Percentiles rank a stretch among this genome's conserved stretches.
Evolutionary conservation across 495 filamentous ascomycete species (phyloP).

Genomic region (Glonium stellatum): DNA sequence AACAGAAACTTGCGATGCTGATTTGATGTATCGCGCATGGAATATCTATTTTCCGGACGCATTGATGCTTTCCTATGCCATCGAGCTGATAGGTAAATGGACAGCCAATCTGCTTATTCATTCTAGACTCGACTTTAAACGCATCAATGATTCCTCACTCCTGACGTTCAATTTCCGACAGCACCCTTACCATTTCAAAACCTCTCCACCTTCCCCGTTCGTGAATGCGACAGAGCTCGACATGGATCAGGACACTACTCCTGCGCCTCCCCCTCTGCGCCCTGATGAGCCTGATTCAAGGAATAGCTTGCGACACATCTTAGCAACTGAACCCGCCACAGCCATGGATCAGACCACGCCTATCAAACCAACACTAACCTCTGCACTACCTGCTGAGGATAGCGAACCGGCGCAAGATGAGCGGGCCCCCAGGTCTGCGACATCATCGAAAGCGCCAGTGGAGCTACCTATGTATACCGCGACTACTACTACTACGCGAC

Average conservation of each 20-base stretch:
- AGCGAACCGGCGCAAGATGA: slow-evolving; percentile 28
- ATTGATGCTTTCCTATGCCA: background rate
- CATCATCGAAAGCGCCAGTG: slow-evolving; percentile 30
- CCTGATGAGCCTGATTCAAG: slow-evolving; percentile 25
- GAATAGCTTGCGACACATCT: slow-evolving; percentile 31
- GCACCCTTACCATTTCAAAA: background rate
- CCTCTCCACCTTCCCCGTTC: background rate
- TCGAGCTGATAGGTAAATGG: background rate
- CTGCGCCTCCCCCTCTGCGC: slow-evolving; percentile 13
- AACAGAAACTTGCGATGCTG: background rate
- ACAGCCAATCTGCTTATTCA: background rate
- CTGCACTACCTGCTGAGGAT: slow-evolving; percentile 19
- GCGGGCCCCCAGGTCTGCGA: slow-evolving; percentile 28
- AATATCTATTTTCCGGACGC: background rate
- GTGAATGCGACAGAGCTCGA: slow-evolving; percentile 2
- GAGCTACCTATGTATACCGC: slow-evolving; percentile 44
- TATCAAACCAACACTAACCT: slow-evolving; percentile 13
- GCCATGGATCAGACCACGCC: slow-evolving; percentile 18
- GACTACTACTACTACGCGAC: slow-evolving; percentile 53
- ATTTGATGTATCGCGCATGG: background rate
- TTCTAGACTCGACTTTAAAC: background rate
- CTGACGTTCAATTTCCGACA: background rate
- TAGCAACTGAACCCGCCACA: slow-evolving; percentile 25
- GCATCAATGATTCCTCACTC: slow-evolving; percentile 1
- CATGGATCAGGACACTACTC: slow-evolving; percentile 26